Evolutionary conservation across 441 rosid genomes (phyloP).

Genomic region (Arabidopsis hybrid): DNA sequence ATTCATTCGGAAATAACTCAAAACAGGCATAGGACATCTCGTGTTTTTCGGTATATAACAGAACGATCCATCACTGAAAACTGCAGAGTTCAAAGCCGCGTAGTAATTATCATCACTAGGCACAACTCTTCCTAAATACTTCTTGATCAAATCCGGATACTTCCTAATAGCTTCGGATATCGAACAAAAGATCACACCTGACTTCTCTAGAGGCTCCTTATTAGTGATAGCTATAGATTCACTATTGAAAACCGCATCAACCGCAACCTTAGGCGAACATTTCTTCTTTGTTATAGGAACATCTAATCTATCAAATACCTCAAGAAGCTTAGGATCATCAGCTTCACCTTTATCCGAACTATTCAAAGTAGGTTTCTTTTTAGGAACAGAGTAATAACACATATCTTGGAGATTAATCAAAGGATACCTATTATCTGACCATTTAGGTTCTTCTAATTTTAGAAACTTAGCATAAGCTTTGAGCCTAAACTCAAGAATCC

Average conservation of each 20-base stretch:
- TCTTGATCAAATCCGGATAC: constrained; percentile 77
- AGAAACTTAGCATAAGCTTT: constrained; percentile 80
- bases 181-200: constrained; percentile 91
- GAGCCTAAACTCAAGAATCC: constrained; percentile 89
- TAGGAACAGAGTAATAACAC: constrained; percentile 93
- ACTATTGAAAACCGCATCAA: constrained; percentile 92
- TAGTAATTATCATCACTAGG: constrained; percentile 86
- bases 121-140: constrained; percentile 89
- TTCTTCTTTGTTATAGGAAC: constrained; percentile 81
- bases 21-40: constrained; percentile 88
- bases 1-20: constrained; percentile 87
- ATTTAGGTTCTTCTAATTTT: constrained; percentile 71
- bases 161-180: constrained; percentile 84
- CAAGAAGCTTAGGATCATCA: constrained; percentile 69
- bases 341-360: constrained; percentile 73
- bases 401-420: constrained; percentile 78
- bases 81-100: constrained; percentile 87
- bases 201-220: constrained; percentile 69
- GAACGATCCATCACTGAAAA: constrained; percentile 91
- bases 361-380: constrained; percentile 78
- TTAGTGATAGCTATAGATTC: constrained; percentile 90
- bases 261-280: constrained; percentile 85
- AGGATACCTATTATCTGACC: constrained; percentile 88
- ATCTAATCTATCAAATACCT: constrained; percentile 75
- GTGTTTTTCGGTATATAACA: constrained; percentile 86